Evolutionary conservation across 2,329 filamentous ascomycete species (phyloP), one percentile per base, ranked within the genome.

Genomic region (Fusarium sp.): DNA sequence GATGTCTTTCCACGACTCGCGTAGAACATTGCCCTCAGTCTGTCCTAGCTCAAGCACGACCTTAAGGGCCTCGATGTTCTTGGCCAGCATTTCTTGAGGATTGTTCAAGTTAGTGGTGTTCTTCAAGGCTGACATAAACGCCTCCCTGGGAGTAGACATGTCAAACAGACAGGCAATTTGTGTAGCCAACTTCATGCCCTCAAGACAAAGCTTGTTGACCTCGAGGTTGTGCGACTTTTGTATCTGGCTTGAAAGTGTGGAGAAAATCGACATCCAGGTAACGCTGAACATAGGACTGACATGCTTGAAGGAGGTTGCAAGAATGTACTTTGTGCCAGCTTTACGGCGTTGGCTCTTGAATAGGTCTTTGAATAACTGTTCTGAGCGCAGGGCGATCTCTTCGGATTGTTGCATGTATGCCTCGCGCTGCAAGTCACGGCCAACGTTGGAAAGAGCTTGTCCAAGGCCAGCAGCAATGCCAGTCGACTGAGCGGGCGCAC

Each of bases 201-300:
- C 95, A 74, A 99, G 91, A 75, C 96, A 99, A 8, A 97, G 81
- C 76, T 91, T 93, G 78, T 97, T 94, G 16, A 96, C 92, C 71
- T 97, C 94, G 6, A 97, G 84, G 74, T 97, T 97, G 72, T 97
- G 92, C 0, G 93, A 92, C 76, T 97, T 94, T 73, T 98, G 96
- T 77, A 96, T 94, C 72, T 97, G 92, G 51, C 92, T 94, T 2
- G 95, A 97, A 28, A 99, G 86, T 0, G 94, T 94, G 7, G 95
- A 98, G 75, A 99, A 91, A 79, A 97, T 97, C 11, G 95, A 97
- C 95, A 98, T 99, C 96, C 96, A 99, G 0, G 94, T 97, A 26
- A 97, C 94, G 74, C 97, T 94, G 76, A 99, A 98, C 96, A 99
- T 99, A 1, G 96, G 94, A 0, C 96, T 96, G 50, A 97, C 92